Base-by-base conservation (phyloP, 1,139 yeast species). In the Kodamaea suecica region DNA sequence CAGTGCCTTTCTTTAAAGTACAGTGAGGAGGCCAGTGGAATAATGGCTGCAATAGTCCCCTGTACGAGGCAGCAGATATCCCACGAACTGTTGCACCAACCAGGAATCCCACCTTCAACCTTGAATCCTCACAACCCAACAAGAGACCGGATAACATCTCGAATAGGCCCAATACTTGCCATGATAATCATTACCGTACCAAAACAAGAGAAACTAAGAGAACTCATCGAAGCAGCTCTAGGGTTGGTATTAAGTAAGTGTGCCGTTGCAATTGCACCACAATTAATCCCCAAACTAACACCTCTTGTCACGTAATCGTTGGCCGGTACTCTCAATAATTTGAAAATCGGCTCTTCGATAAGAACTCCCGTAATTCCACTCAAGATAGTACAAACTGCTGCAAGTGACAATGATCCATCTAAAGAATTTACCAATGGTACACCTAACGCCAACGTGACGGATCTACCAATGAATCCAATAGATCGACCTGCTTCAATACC, bases 191-290 rank as follows among this genome's bases (percentile, higher is more conserved):
- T 78, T 5, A 79, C 58, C 0, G 90, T 79, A 10, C 94, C 95
- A 53, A 77, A 84, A 14, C 81, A 55, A 20, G 81, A 78, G 56
- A 84, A 84, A 44, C 85, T 73, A 49, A 84, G 66, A 6, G 84
- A 74, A 40, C 86, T 77, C 70, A 84, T 76, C 5, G 88, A 85
- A 1, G 90, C 90, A 13, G 94, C 92, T 44, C 94, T 63, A 4
- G 94, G 86, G 49, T 84, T 90, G 23, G 71, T 69, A 20, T 73
- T 75, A 23, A 84, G 58, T 34, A 84, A 60, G 54, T 82, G 84
- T 0, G 92, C 92, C 3, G 94, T 82, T 1, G 88, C 87, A 34
- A 84, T 81, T 1, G 95, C 95, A 4, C 90, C 86, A 49, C 90
- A 81, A 50, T 81, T 82, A 33, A 83, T 73, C 2, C 95, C 95